Conservation (phyloP, 352 stramenopile species). For the Phytophthora rubi region DNA sequence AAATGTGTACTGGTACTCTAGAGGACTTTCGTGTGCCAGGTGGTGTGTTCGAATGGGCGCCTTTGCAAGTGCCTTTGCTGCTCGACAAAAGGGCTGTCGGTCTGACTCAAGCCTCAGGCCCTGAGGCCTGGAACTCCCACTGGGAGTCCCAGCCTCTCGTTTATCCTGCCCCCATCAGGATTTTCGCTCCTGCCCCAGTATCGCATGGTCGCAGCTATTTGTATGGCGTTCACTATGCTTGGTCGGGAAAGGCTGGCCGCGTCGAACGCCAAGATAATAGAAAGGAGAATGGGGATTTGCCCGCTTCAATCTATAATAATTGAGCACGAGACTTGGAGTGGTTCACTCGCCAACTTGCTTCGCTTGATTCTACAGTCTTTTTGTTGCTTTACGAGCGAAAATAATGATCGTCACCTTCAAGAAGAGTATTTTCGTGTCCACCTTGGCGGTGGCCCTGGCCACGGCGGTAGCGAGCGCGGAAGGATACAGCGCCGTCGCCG, state of each 20-base stretch:
- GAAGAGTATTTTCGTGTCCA: conserved; percentile 35
- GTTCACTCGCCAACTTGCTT: conserved; percentile 39
- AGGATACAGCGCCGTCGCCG: conserved; percentile 24
- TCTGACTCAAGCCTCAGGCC: neutral
- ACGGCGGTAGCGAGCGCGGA: conserved; percentile 18
- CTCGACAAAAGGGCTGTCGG: conserved; percentile 1
- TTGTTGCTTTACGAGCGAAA: conserved; percentile 11
- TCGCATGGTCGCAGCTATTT: conserved; percentile 22
- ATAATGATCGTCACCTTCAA: conserved; percentile 38
- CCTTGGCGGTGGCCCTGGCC: conserved; percentile 31
- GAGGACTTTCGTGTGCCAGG: conserved; percentile 22
- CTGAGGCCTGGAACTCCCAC: too few species aligned
- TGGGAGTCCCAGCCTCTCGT: conserved; percentile 14
- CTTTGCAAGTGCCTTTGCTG: conserved; percentile 13
- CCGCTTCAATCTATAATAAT: neutral
- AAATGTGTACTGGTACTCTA: conserved; percentile 6
- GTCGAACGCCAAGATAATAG: conserved; percentile 10
- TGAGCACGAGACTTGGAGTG: neutral
- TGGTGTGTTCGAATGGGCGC: conserved; percentile 19
- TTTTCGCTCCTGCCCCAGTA: conserved; percentile 22
- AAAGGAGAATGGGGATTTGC: conserved; percentile 27
- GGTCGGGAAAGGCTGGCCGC: conserved; percentile 14
- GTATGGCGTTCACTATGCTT: conserved; percentile 23
- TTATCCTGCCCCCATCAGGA: conserved; percentile 26
- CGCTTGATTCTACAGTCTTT: neutral